Percentiles rank a stretch among this genome's conserved stretches.
Conservation (phyloP, 805 yeast species). For the Monosporozyma solicola region DNA sequence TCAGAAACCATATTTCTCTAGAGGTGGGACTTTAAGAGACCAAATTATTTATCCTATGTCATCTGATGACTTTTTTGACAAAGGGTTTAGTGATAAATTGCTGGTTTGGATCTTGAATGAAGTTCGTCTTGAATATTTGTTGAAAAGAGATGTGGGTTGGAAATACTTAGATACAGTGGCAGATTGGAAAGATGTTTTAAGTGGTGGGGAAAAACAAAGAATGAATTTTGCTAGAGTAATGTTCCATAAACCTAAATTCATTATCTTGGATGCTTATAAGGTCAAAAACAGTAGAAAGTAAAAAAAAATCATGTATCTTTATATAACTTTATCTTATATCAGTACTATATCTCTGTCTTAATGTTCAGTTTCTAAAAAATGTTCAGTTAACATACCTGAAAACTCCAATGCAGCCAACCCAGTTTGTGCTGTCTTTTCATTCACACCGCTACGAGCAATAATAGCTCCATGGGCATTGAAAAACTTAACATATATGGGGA, state of each 20-base stretch:
- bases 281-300: background rate
- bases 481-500: constrained; percentile 61
- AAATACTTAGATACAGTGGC: constrained; percentile 37
- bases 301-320: background rate
- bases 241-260: constrained; percentile 72
- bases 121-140: constrained; percentile 72
- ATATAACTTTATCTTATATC: background rate
- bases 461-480: constrained; percentile 83
- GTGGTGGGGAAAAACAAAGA: constrained; percentile 95
- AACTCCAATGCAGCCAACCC: constrained; percentile 25
- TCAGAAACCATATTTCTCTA: constrained; percentile 75
- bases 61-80: constrained; percentile 64
- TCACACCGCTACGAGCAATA: constrained; percentile 63
- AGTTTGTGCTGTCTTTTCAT: constrained; percentile 21
- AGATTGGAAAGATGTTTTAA: constrained; percentile 84
- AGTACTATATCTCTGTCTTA: background rate
- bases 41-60: constrained; percentile 84
- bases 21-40: constrained; percentile 74
- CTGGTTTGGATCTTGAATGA: constrained; percentile 58
- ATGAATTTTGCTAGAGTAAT: constrained; percentile 79
- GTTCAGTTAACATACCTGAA: constrained; percentile 18
- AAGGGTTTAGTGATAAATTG: constrained; percentile 62
- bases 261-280: constrained; percentile 56
- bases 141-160: constrained; percentile 53
- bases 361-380: constrained; percentile 8